These are phyloP conservation scores for Trichoderma afroharzianum DNA, from an alignment of 2,329 filamentous ascomycete genomes.

Conservation along the genomic window DNA sequence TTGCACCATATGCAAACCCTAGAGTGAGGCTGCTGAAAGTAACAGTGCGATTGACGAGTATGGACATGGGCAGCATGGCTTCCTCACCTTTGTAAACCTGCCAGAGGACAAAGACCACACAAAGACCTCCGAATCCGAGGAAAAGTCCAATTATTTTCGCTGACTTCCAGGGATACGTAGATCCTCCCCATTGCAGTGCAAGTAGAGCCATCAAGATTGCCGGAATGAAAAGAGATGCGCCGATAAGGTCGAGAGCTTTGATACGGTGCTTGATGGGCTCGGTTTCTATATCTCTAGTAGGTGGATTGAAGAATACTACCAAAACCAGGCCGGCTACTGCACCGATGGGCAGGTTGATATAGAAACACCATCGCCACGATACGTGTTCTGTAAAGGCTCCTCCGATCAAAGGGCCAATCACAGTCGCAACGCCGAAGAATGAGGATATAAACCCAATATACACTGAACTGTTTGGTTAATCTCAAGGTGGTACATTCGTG, in stretches of 20 bases:
- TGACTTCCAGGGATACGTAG: conserved; percentile 44
- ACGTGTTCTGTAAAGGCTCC: conserved; percentile 37
- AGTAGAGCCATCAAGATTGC: conserved; percentile 51
- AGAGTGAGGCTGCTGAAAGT: neutral
- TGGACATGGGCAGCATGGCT: neutral
- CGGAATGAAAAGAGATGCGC: conserved; percentile 48
- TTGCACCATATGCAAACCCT: neutral
- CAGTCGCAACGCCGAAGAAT: neutral
- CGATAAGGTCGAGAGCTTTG: conserved; percentile 28
- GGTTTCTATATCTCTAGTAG: neutral
- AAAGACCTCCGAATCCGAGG: neutral
- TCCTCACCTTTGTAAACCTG: neutral
- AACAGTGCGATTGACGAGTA: neutral
- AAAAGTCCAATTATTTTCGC: neutral
- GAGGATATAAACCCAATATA: neutral
- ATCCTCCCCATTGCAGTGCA: conserved; percentile 56
- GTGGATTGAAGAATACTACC: neutral
- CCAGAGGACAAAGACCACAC: neutral
- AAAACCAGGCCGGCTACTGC: neutral
- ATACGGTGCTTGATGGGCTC: neutral
- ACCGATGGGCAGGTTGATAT: conserved; percentile 37
- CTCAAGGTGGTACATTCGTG: neutral
- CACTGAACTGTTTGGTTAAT: neutral
- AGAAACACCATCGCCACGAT: conserved; percentile 40
- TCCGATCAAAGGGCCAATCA: conserved; percentile 32